Evolutionary conservation across 1,284 basidiomycete species (phyloP).

Genomic region (Dichomitus squalens): DNA sequence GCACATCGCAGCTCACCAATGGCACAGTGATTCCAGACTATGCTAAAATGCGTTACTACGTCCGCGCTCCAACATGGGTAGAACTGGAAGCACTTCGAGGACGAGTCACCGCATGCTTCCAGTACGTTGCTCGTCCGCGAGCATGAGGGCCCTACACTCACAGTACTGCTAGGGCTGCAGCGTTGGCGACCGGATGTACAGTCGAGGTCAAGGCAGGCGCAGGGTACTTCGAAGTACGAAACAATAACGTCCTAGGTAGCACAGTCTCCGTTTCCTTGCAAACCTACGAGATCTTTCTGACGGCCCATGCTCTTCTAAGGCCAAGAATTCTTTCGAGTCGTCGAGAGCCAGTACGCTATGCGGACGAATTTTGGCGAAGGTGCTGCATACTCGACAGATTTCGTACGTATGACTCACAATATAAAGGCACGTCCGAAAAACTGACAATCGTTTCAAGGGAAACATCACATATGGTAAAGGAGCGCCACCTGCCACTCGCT

Average conservation of each 20-base stretch:
- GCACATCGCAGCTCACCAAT: not conserved
- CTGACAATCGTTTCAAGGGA: constrained; percentile 44
- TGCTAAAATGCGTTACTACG: constrained; percentile 69
- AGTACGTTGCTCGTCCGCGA: constrained; percentile 46
- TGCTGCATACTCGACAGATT: constrained; percentile 69
- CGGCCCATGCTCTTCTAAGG: constrained; percentile 36
- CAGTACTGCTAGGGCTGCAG: constrained; percentile 59
- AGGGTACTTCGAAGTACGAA: constrained; percentile 60
- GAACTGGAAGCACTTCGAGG: constrained; percentile 58
- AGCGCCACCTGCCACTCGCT: constrained; percentile 7
- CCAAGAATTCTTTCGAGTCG: constrained; percentile 56
- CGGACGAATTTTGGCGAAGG: constrained; percentile 56
- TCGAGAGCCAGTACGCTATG: constrained; percentile 53
- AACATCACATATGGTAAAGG: constrained; percentile 59
- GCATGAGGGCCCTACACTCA: not conserved
- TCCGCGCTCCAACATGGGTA: constrained; percentile 69
- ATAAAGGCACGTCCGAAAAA: not conserved
- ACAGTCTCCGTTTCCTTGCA: not conserved
- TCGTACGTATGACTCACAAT: constrained; percentile 47
- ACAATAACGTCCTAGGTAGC: constrained; percentile 62
- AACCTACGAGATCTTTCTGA: not conserved
- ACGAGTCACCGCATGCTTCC: constrained; percentile 71
- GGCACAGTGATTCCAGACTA: constrained; percentile 77
- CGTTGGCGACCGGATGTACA: constrained; percentile 69
- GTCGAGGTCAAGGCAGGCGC: constrained; percentile 46